phyloP scores from a whole-genome alignment of 441 rosid genomes.

The Adansonia madagascariensis region DNA sequence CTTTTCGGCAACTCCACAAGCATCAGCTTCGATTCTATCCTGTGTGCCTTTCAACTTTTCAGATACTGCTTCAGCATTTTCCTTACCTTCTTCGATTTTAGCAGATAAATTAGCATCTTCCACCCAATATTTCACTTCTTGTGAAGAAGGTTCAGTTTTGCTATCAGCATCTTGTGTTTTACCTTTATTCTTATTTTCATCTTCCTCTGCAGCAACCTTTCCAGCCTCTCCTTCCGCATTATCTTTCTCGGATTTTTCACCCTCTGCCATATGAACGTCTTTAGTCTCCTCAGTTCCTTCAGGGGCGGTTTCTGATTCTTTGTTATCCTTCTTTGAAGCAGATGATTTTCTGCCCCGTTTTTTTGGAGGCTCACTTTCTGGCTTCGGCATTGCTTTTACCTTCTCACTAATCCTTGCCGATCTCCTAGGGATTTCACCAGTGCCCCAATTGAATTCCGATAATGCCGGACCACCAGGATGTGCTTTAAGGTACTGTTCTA shows the following conservation, averaged over 20 bases:
- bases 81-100: conserved; percentile 33
- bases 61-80: conserved; percentile 28
- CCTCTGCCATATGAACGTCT: conserved; percentile 42
- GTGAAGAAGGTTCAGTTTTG: conserved; percentile 31
- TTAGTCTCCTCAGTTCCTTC: conserved; percentile 39
- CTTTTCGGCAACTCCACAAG: conserved; percentile 26
- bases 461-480: conserved; percentile 48
- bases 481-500: conserved; percentile 54
- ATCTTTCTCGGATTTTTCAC: conserved; percentile 35
- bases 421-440: conserved; percentile 55
- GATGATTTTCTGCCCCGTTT: conserved; percentile 43
- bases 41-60: conserved; percentile 23
- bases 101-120: conserved; percentile 9
- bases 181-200: conserved; percentile 30
- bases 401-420: conserved; percentile 54
- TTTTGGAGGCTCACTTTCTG: conserved; percentile 43
- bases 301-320: conserved; percentile 40
- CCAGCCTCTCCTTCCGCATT: conserved; percentile 34
- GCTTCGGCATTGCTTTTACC: conserved; percentile 40
- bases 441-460: conserved; percentile 51
- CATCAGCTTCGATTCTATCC: conserved; percentile 23
- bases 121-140: conserved; percentile 31
- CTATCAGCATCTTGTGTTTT: conserved; percentile 33
- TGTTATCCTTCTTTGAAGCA: conserved; percentile 43
- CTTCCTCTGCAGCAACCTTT: conserved; percentile 31